phyloP scores from a whole-genome alignment of 2,329 filamentous ascomycete species.

The Pseudogymnoascus sp. region DNA sequence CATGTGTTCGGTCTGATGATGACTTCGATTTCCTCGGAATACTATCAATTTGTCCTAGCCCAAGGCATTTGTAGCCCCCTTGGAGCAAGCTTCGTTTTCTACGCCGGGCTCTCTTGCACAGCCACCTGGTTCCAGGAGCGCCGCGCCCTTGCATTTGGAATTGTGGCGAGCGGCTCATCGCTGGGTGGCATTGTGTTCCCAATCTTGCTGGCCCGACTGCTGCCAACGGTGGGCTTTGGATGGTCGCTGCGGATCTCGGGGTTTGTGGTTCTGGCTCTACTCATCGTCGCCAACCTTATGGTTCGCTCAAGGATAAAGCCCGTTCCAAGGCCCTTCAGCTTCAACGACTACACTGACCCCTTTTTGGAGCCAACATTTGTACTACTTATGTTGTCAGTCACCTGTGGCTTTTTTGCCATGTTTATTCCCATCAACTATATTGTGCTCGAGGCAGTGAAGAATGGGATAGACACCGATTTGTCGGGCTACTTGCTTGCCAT shows the following conservation, averaged over 20 bases:
- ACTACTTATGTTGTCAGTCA: conserved; percentile 29
- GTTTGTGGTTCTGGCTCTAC: conserved; percentile 38
- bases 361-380: conserved; percentile 23
- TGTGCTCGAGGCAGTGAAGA: conserved; percentile 31
- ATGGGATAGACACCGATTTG: conserved; percentile 37
- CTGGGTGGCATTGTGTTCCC: conserved; percentile 49
- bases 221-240: conserved; percentile 40
- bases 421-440: conserved; percentile 34
- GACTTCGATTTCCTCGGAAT: conserved; percentile 28
- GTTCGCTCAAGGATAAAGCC: conserved; percentile 25
- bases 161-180: conserved; percentile 38
- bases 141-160: conserved; percentile 37
- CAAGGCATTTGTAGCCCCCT: conserved; percentile 32
- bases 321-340: conserved; percentile 18
- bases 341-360: conserved; percentile 27
- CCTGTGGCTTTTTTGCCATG: conserved; percentile 34
- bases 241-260: conserved; percentile 49
- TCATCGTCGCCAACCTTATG: conserved; percentile 28
- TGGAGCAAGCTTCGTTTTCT: conserved; percentile 31
- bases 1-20: conserved; percentile 30
- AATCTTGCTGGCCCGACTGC: conserved; percentile 43
- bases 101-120: conserved; percentile 26
- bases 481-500: conserved; percentile 43
- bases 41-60: conserved; percentile 33
- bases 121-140: conserved; percentile 39